Base-by-base conservation (phyloP, 306 rosid species). In the Pyrus pyrifolia region DNA sequence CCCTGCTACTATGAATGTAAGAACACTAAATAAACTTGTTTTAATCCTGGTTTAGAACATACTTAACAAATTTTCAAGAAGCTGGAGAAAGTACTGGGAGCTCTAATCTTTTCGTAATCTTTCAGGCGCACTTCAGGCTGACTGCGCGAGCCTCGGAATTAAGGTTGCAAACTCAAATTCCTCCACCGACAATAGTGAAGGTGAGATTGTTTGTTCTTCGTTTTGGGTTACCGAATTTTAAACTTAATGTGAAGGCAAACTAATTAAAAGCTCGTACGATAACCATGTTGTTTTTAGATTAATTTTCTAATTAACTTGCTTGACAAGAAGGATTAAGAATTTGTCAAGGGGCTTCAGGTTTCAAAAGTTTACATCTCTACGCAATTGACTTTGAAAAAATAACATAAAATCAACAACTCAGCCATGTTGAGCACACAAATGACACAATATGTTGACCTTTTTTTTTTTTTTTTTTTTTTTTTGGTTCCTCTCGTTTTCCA, bases 1-100 rank as follows among this genome's bases (percentile, higher is more conserved):
- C 98, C 98, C 3, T 93, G 97, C 84, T 93, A 93, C 83, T 84
- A 81, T 66, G 83, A 81, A 80, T 93, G 98, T 93, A 86, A 83
- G 84, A 22, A 66, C 62, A 29, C 55, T 73, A 71, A 58, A 11
- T 57, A 22, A n/a, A 67, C 27, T 57, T 25, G 55, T 27, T 4
- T 55, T 82, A 70, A 29, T 46, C 57, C 18, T 61, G 6, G 11
- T 21, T 5, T 19, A 71, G 6, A 15, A 13, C 19, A 18, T 8
- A 62, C 25, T 23, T 31, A 22, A 40, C 31, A 12, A 6, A 30
- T 21, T 19, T 49, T 51, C 35, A 42, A 42, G 2, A 9, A 35
- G 70, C 46, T 6, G 22, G 29, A 38, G 11, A 10, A 52, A 71
- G 12, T 69, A 27, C 61, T 4, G 49, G 17, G 22, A 38, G 25